These are phyloP conservation scores for Colletotrichum ledebouriae DNA, from an alignment of 2,329 filamentous ascomycete genomes.

Conservation along the genomic window DNA sequence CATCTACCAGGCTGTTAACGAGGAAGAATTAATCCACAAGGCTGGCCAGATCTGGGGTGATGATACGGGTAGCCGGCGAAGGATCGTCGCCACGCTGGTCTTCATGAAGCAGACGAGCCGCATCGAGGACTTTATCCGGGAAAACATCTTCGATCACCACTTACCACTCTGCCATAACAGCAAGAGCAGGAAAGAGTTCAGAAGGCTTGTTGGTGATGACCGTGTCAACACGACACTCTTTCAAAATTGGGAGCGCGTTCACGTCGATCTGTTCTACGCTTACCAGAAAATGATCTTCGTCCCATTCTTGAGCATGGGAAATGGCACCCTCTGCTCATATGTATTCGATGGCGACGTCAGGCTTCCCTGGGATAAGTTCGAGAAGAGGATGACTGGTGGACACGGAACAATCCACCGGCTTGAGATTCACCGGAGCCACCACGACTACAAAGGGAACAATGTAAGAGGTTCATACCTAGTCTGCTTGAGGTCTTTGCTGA, in stretches of 20 bases:
- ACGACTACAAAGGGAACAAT: background rate
- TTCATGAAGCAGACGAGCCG: constrained; percentile 19
- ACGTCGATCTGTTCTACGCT: constrained; percentile 29
- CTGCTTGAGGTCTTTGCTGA: background rate
- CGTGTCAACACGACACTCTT: constrained; percentile 9
- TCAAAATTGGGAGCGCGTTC: constrained; percentile 15
- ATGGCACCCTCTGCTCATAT: background rate
- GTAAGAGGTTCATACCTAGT: background rate
- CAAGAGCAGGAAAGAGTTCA: constrained; percentile 21
- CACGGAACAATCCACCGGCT: constrained; percentile 15
- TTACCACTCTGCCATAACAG: constrained; percentile 2
- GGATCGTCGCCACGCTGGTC: constrained; percentile 19
- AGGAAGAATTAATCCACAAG: background rate
- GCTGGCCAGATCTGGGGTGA: background rate
- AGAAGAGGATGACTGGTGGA: constrained; percentile 6
- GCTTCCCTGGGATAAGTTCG: constrained; percentile 8
- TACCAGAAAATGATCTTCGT: constrained; percentile 28
- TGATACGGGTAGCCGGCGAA: constrained; percentile 11
- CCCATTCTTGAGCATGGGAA: constrained; percentile 14
- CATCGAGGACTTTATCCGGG: constrained; percentile 22
- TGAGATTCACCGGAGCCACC: constrained; percentile 15
- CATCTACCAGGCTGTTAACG: background rate
- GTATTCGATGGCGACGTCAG: constrained; percentile 13
- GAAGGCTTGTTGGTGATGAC: background rate
- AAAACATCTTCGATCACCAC: constrained; percentile 20